phyloP scores from a whole-genome alignment of 2,329 filamentous ascomycete species.

The Balansia obtecta region DNA sequence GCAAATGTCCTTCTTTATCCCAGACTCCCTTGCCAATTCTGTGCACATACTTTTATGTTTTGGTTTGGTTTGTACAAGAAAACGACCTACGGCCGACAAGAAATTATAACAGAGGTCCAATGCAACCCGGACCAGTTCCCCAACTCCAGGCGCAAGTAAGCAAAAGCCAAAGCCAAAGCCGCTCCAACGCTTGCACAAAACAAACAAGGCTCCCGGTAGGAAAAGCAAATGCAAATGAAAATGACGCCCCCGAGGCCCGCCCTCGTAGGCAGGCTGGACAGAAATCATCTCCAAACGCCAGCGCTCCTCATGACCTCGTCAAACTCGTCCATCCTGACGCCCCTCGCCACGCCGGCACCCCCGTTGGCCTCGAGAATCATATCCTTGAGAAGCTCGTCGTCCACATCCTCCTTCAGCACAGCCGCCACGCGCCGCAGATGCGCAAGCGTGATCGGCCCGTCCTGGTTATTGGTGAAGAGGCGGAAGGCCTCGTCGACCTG shows the following conservation, averaged over 20 bases:
- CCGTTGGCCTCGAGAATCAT: conserved; percentile 95
- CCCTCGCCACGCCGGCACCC: conserved; percentile 55
- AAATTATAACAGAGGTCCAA: background rate
- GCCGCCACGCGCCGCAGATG: conserved; percentile 70
- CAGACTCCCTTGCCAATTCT: background rate
- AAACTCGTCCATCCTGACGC: conserved; percentile 70
- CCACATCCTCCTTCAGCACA: conserved; percentile 71
- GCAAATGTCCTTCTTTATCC: background rate
- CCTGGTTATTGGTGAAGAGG: conserved; percentile 55
- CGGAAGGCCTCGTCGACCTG: conserved; percentile 75
- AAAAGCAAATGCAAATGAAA: background rate
- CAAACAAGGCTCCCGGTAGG: background rate
- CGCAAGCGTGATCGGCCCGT: conserved; percentile 58
- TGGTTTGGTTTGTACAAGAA: background rate
- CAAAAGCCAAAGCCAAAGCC: background rate
- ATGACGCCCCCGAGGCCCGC: too few species aligned
- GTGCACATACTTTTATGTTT: background rate
- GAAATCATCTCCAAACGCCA: conserved; percentile 60
- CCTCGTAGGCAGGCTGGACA: background rate
- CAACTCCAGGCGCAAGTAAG: background rate
- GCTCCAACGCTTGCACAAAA: background rate
- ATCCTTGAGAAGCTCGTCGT: conserved; percentile 73
- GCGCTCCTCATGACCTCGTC: conserved; percentile 75
- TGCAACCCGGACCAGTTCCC: background rate
- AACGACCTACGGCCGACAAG: background rate